Evolutionary conservation across 1,284 basidiomycete genomes (phyloP), one percentile per base, ranked within the genome.

Genomic region (Trametes sp.): DNA sequence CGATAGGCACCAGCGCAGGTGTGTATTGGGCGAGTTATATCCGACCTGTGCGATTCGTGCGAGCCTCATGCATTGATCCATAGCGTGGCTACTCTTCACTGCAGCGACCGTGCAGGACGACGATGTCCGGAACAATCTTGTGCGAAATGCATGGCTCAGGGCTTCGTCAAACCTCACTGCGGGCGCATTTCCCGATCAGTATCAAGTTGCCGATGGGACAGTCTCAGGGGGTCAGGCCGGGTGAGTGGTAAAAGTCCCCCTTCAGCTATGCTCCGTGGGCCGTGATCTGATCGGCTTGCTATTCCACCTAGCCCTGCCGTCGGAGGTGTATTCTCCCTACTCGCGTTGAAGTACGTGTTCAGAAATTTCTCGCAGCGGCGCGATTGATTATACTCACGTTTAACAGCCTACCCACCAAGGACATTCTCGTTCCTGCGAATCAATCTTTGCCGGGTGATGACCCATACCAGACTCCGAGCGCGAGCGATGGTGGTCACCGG

Each of bases 41-140:
- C 31, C 9, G 16, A 28, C 35, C n/a, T n/a, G n/a, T n/a, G n/a
- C n/a, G n/a, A n/a, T n/a, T n/a, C n/a, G n/a, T 24, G 9, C 4
- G 29, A n/a, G n/a, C 9, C 29, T 57, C 28, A 33, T 11, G 3
- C n/a, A 42, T 42, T 11, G 19, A 14, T 24, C 19, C 44, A n/a
- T n/a, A 70, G 72, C 64, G 21, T 73, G 70, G 70, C 57, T 63
- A 5, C 24, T 68, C 28, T 72, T 71, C 63, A 66, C 72, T 0
- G 72, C 70, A 10, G 66, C 67, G 4, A 62, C 63, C 14, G 53
- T 57, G 29, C 60, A 33, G 23, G 67, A 70, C 42, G 29, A 61
- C 10, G 55, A 51, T 24, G 57, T 70, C 16, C 65, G 67, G 4
- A 54, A 70, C 50, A 26, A 26, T 10, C 44, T 73, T 9, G 62